Evolutionary conservation across 140 eudicot genomes (phyloP).

Genomic region (Oenanthe javanica): DNA sequence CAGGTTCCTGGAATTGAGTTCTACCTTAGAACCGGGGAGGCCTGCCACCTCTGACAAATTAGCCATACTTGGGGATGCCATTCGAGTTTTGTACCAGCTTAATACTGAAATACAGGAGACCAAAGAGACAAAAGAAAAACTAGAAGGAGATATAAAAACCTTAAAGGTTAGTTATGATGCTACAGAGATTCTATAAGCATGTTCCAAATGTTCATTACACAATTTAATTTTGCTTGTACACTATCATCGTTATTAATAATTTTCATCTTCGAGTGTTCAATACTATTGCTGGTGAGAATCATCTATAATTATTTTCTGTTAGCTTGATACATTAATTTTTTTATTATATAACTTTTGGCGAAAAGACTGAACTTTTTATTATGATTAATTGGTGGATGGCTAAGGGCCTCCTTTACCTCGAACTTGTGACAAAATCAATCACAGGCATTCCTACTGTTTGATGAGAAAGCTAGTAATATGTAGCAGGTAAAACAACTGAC

Average conservation of each 20-base stretch:
- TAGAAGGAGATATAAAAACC: slow-evolving; percentile 71
- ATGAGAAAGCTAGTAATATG: not conserved
- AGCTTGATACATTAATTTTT: not conserved
- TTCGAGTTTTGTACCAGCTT: slow-evolving; percentile 68
- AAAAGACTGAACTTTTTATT: not conserved
- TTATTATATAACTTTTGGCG: not conserved
- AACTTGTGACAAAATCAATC: not conserved
- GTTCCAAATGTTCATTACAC: not conserved
- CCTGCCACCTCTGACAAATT: slow-evolving; percentile 69
- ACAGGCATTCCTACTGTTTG: not conserved
- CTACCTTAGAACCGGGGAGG: slow-evolving; percentile 76
- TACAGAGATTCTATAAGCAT: not conserved
- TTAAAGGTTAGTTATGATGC: slow-evolving; percentile 49
- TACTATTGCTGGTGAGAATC: not conserved
- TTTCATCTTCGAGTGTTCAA: not conserved
- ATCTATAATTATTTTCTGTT: not conserved
- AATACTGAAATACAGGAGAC: slow-evolving; percentile 58
- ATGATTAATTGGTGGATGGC: not conserved
- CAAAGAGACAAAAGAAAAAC: slow-evolving; percentile 53
- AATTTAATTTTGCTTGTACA: not conserved
- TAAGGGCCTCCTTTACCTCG: not conserved
- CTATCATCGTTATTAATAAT: not conserved
- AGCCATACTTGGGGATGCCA: slow-evolving; percentile 77
- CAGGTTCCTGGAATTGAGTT: slow-evolving; percentile 74
- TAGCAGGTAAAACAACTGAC: not conserved